Conservation (phyloP, 495 filamentous ascomycete species). For the Daldinia grandis region DNA sequence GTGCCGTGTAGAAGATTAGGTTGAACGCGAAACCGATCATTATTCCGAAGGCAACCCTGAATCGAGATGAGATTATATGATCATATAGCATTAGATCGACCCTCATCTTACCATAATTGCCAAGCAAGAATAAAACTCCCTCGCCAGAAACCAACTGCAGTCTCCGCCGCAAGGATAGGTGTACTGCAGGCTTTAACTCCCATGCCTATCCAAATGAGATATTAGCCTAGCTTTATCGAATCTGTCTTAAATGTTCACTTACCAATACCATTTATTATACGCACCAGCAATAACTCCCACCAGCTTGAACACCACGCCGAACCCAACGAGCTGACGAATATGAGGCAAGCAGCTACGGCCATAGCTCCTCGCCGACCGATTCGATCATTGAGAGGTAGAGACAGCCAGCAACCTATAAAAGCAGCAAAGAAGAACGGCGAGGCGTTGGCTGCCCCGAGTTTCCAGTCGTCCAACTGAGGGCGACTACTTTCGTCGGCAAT, state of each 20-base stretch:
- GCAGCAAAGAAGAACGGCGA: constrained; percentile 43
- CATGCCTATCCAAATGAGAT: constrained; percentile 36
- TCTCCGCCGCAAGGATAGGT: constrained; percentile 47
- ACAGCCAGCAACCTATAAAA: constrained; percentile 43
- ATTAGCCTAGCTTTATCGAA: background rate
- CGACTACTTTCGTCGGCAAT: background rate
- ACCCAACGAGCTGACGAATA: constrained; percentile 43
- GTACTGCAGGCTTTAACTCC: constrained; percentile 47
- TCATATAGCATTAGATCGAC: background rate
- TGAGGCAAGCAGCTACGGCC: constrained; percentile 39
- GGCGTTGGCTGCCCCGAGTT: constrained; percentile 36
- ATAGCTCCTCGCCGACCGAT: constrained; percentile 46
- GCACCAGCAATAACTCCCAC: constrained; percentile 30
- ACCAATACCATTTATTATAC: constrained; percentile 47
- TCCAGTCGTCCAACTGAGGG: constrained; percentile 21
- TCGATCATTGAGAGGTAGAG: constrained; percentile 44
- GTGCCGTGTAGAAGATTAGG: constrained; percentile 37
- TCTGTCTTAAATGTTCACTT: background rate
- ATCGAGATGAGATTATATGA: background rate
- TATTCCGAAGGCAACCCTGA: constrained; percentile 49
- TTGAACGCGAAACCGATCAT: constrained; percentile 46
- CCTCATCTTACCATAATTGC: constrained; percentile 44
- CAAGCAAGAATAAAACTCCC: constrained; percentile 46
- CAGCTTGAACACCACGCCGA: constrained; percentile 35
- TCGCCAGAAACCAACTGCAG: constrained; percentile 47